Conservation (phyloP, 2,329 filamentous ascomycete species). For the Cladosporium sphaerospermum region DNA sequence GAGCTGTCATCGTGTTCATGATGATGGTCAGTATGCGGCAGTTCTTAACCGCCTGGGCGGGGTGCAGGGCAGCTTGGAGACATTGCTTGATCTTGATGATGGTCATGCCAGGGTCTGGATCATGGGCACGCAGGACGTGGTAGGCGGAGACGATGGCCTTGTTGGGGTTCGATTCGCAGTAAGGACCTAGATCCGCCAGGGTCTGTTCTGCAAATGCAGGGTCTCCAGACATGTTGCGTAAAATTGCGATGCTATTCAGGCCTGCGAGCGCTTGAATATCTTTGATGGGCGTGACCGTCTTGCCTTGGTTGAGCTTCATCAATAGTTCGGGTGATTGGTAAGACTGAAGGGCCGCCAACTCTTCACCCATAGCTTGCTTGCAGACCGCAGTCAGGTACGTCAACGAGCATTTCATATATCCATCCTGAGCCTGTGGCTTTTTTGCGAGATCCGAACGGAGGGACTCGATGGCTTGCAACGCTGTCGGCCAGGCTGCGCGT, state of each 20-base stretch:
- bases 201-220: slow-evolving; percentile 50
- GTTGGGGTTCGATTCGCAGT: slow-evolving; percentile 65
- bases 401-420: slow-evolving; percentile 36
- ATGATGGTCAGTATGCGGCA: slow-evolving; percentile 75
- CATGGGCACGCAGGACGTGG: slow-evolving; percentile 63
- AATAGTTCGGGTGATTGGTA: slow-evolving; percentile 60
- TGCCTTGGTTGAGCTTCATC: slow-evolving; percentile 31
- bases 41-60: slow-evolving; percentile 64
- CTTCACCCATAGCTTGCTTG: slow-evolving; percentile 68
- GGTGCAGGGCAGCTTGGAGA: slow-evolving; percentile 65
- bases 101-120: slow-evolving; percentile 55
- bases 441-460: slow-evolving; percentile 37
- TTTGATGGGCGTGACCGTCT: slow-evolving; percentile 22
- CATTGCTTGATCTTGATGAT: slow-evolving; percentile 74
- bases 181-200: slow-evolving; percentile 59
- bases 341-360: slow-evolving; percentile 59
- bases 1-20: slow-evolving; percentile 76
- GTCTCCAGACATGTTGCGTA: slow-evolving; percentile 30
- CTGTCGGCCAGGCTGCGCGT: slow-evolving; percentile 62
- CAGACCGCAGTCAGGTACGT: slow-evolving; percentile 69
- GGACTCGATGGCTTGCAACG: slow-evolving; percentile 52
- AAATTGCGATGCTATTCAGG: slow-evolving; percentile 44
- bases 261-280: slow-evolving; percentile 43
- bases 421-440: slow-evolving; percentile 10
- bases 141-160: slow-evolving; percentile 71